Evolutionary conservation across 208 protist genomes (phyloP), one percentile per base, ranked within the genome.

Genomic region (Trypanosoma platydactyli): DNA sequence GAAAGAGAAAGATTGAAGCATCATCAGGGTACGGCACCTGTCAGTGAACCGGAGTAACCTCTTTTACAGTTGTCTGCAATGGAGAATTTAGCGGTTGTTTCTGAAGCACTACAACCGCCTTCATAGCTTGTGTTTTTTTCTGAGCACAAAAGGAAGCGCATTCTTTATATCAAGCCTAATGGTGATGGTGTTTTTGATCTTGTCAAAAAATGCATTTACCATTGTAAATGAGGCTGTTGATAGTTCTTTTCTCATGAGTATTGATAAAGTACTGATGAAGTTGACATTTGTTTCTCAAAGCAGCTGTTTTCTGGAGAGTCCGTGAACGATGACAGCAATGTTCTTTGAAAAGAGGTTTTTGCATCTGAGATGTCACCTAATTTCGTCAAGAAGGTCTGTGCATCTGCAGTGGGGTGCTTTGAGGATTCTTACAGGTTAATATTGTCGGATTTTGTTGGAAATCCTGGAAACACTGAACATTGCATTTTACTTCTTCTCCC

Each of bases 241-340:
- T 66, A 49, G 50, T 41, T 76, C 59, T 48, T 86, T 79, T 58
- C 59, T 86, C 53, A 79, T 86, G 62, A 54, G 24, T 41, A 67
- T 86, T 51, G 48, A 70, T 51, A 79, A 75, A 73, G 56, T 54
- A 30, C 52, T 64, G 24, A 63, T 63, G 50, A 68, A 40, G 46
- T 72, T 65, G 13, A 64, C 66, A 35, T 67, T 81, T 40, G 68
- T 82, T 62, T 86, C 65, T 60, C 69, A 86, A 76, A 81, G 80
- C 58, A 76, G 80, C 3, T 57, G 56, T 70, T 77, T 72, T 59
- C 27, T 66, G 38, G 69, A n/a, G 68, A 78, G 40, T 25, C 22
- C 15, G 24, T 66, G 20, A 63, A 41, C 20, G 56, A 54, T 13
- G 33, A 25, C 15, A 18, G n/a, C n/a, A 53, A 33, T 50, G 55